Evolutionary conservation across 441 rosid species (phyloP), one percentile per base, ranked within the genome.

Genomic region (Euphorbia corollata): DNA sequence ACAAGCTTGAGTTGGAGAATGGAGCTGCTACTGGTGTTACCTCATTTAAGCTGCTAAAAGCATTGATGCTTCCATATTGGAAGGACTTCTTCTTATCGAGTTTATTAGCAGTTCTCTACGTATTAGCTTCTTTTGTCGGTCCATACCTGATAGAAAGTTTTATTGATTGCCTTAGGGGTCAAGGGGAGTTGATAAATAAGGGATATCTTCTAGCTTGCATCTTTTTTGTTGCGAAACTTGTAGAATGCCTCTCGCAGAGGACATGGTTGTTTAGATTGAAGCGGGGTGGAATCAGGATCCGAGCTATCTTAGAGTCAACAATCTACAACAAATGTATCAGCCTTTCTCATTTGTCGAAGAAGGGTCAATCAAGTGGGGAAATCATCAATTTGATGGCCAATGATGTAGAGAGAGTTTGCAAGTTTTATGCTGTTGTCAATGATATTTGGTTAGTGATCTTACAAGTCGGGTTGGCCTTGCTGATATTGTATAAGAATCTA

Each of bases 91-190:
- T 81, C 6, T 77, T 62, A 41, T 76, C 94, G 22, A 83, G 77
- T 50, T 55, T 87, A 16, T 68, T 85, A 39, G 89, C 81, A 0
- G 64, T 81, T 45, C 2, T 76, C 53, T 71, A 72, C 65, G 77
- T 86, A 0, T 0, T 77, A 20, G 83, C 93, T 68, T 74, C 84
- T 61, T 91, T 84, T 9, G 89, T 86, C 48, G 90, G 91, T 13
- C 96, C 93, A 0, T 85, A 82, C 70, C 87, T 88, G 72, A 88
- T 91, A 60, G 89, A 87, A 61, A 73, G 61, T 23, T 87, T 88
- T 39, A 96, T 91, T 69, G 90, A 84, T 63, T 87, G 78, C 78
- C 87, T 91, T 2, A 81, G 75, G 8, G 92, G 93, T 51, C 61
- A 64, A 19, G 79, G 82, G 5, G 64, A 69, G 8, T 86, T 71